Base-by-base conservation (phyloP, 2,329 filamentous ascomycete genomes). In the Tolypocladium inflatum region DNA sequence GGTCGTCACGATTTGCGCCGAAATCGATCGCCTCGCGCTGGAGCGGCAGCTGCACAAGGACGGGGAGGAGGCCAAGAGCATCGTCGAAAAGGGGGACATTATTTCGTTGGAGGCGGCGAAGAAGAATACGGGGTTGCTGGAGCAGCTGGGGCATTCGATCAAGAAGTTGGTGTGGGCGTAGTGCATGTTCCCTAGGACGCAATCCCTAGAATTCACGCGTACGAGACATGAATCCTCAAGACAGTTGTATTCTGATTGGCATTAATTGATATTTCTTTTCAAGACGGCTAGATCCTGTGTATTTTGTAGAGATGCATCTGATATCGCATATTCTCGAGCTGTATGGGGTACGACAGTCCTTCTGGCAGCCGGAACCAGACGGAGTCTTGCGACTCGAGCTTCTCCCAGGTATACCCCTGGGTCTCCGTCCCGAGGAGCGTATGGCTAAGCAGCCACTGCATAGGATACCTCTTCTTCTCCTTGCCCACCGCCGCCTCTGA, bases 251-350 rank as follows among this genome's bases (percentile, higher is more conserved):
- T 52, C 35, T 15, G 8, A 37, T 37, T 37, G 15, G 3, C n/a
- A 21, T 6, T 26, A 35, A 21, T 33, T 23, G n/a, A 6, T 35
- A 5, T 48, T 48, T 30, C 26, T 30, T 33, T n/a, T 35, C 30
- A 21, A 51, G 26, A 35, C 30, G 9, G 19, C 26, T 54, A 54
- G 19, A 55, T 42, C 57, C 64, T 70, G 61, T 63, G 61, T 55
- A 72, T 60, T 50, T 76, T 75, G 63, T 96, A 97, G 19, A 97
- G 69, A 75, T 97, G 91, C 65, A 96, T 79, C 73, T 97, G 93
- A 72, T 93, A 96, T 53, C 92, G 85, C 92, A 97, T 96, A 69
- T 97, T 90, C 75, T 97, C 93, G 68, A 97, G 74, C 55, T 86
- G 81, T 65, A 97, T 91, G 9, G 91, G 88, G 74, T 97, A 97